Base-by-base conservation (phyloP, 805 yeast genomes). In the Vanderwaltozyma polyspora region DNA sequence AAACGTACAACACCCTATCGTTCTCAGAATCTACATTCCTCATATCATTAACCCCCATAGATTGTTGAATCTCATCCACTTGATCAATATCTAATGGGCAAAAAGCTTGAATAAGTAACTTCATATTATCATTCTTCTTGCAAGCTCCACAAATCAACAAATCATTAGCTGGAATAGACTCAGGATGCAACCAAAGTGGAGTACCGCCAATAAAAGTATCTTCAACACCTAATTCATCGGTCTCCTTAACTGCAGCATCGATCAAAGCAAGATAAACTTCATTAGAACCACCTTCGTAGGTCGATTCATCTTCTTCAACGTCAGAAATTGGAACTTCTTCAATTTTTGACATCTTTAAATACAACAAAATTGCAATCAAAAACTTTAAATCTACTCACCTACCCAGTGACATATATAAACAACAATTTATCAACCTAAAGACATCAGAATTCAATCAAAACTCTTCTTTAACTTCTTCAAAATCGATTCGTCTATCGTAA, bases 1-100 rank as follows among this genome's bases (percentile, higher is more conserved):
- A 82, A 0, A 91, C 67, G 49, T 89, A 91, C 13, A 91, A 57
- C 3, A 75, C 76, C 39, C 98, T 71, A 48, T 84, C 95, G 28
- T 74, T 63, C 28, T 74, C 63, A 9, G 77, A 66, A 24, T 70
- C 70, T 8, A 54, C 41, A 26, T 42, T 44, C 8, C 34, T 29
- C 37, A 44, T 37, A 27, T 40, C 39, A 9, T 41, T 12, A 1
- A 38, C 21, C 13, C 40, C 39, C 3, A 36, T 18, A 12, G 30
- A 33, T 9, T 26, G 21, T 32, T 46, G 52, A n/a, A 49, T 33
- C 6, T 38, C 43, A 15, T 43, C 45, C 25, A 52, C 42, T 31
- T 45, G 52, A 12, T 51, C 58, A 13, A 34, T 39, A 23, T 76
- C 83, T 28, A 87, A 57, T 1, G 94, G 93, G 0, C 94, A 79